Conservation (phyloP, 345 rosid genomes). For the Euphorbia pulcherrima region DNA sequence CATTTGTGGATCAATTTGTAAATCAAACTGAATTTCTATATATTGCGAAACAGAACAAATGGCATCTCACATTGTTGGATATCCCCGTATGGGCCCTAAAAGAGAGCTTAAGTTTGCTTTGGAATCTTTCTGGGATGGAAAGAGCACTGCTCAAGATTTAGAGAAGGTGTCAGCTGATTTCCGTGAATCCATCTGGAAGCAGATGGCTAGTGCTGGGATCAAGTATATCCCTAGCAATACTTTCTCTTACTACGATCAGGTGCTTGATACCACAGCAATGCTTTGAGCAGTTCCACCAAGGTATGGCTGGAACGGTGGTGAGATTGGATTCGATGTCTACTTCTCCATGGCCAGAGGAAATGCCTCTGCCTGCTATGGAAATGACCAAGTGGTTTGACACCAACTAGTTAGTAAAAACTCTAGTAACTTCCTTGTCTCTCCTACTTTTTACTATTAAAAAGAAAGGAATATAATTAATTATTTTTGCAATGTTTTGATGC, state of each 20-base stretch:
- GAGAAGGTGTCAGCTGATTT: conserved; percentile 84
- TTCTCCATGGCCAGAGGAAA: conserved; percentile 99
- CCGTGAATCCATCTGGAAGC: conserved; percentile 87
- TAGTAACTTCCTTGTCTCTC: not conserved
- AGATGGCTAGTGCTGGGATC: conserved; percentile 81
- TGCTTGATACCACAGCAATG: conserved; percentile 90
- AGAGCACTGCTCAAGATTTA: conserved; percentile 85
- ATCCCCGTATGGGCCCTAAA: conserved; percentile 99
- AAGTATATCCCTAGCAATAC: conserved; percentile 96
- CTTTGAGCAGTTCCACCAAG: conserved; percentile 93
- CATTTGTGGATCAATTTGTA: not conserved
- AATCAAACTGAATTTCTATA: conserved; percentile 21
- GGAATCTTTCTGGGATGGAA: conserved; percentile 98
- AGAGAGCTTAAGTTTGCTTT: conserved; percentile 96
- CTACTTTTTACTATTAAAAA: not conserved
- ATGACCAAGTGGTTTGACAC: conserved; percentile 99
- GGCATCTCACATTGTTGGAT: conserved; percentile 98
- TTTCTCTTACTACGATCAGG: conserved; percentile 82
- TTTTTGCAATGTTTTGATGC: conserved; percentile 21
- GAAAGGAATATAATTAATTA: not conserved
- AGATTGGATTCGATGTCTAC: conserved; percentile 75
- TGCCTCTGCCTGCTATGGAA: conserved; percentile 97
- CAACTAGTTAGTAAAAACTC: conserved; percentile 75
- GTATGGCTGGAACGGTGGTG: conserved; percentile 75
- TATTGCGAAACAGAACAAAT: conserved; percentile 38